Evolutionary conservation across 768 basidiomycete genomes (phyloP).

Genomic region (Paxillus ammoniavirescens): DNA sequence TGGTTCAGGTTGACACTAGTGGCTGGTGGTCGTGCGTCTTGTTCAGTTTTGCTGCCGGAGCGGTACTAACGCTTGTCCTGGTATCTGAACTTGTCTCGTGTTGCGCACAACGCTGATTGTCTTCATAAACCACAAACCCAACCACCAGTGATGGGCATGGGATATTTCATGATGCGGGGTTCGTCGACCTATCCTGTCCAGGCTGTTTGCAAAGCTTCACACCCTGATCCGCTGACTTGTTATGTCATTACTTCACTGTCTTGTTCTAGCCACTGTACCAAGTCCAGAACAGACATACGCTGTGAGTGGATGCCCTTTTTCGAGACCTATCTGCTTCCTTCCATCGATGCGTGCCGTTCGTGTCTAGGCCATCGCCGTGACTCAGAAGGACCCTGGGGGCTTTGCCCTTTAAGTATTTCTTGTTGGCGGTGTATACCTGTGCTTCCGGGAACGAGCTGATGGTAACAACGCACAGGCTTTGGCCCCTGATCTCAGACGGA

Average conservation of each 20-base stretch:
- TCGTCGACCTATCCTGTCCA: conserved; percentile 19
- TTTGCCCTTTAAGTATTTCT: not conserved
- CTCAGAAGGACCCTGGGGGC: not conserved
- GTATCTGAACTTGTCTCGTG: not conserved
- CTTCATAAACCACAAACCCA: not conserved
- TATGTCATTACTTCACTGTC: conserved; percentile 2
- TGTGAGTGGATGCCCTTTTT: conserved; percentile 18
- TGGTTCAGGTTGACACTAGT: conserved; percentile 53
- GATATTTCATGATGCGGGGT: conserved; percentile 64
- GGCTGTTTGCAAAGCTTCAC: not conserved
- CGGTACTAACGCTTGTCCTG: conserved; percentile 3
- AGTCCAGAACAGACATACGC: conserved; percentile 36
- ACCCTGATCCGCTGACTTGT: conserved; percentile 9
- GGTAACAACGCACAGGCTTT: conserved; percentile 42
- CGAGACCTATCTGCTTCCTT: not conserved
- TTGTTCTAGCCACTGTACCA: conserved; percentile 32
- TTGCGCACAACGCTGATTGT: not conserved
- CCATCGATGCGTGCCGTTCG: not conserved
- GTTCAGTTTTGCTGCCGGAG: not conserved
- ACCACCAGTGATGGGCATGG: conserved; percentile 49
- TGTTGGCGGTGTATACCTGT: not conserved
- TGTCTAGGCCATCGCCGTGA: not conserved
- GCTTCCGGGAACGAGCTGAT: not conserved
- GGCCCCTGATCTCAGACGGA: conserved; percentile 62
- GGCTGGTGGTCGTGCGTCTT: conserved; percentile 47